Base-by-base conservation (phyloP, 73 alveolate genomes). In the Tetrahymena borealis region DNA sequence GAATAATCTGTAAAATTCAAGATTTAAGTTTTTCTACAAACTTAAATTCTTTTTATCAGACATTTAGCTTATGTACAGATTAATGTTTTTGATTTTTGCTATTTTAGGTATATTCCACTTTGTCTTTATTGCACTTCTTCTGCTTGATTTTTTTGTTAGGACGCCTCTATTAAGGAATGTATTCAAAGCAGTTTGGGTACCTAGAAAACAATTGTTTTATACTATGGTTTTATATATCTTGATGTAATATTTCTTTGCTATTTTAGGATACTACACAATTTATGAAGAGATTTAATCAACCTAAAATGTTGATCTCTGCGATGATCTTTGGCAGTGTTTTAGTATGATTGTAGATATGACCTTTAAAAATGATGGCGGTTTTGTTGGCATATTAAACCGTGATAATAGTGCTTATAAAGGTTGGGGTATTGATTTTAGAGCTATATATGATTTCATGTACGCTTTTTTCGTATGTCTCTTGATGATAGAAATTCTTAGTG, bases 311-410 rank as follows among this genome's bases (percentile, higher is more conserved):
- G 28, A 60, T 60, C 10, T 93, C 20, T 97, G 99, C 79, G 94
- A 96, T n/a, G 78, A 96, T 7, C 91, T 97, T 33, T 92, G 95
- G 95, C 38, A 91, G 39, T 97, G 99, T 92, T 96, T 96, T 91
- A 79, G 94, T 20, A 91, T 93, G 38, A 93, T 92, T 32, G 79
- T 97, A 32, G 99, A 97, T 78, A 41, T 96, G 77, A 97, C 98
- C 12, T 96, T 97, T 33, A 96, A 96, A 90, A 91, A 94, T 95
- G 98, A 96, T 94, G 96, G 96, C 31, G 99, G 99, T 7, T 90
- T 97, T 8, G 99, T 98, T 8, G 96, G 96, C 16, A 94, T 40
- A 28, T 39, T 96, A 91, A 90, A 35, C 9, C 31, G 36, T 13
- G 78, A 91, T 11, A 16, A 39, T 40, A 92, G 91, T 32, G 95